phyloP scores from a whole-genome alignment of 306 rosid species.

The Pterocarpus santalinus region DNA sequence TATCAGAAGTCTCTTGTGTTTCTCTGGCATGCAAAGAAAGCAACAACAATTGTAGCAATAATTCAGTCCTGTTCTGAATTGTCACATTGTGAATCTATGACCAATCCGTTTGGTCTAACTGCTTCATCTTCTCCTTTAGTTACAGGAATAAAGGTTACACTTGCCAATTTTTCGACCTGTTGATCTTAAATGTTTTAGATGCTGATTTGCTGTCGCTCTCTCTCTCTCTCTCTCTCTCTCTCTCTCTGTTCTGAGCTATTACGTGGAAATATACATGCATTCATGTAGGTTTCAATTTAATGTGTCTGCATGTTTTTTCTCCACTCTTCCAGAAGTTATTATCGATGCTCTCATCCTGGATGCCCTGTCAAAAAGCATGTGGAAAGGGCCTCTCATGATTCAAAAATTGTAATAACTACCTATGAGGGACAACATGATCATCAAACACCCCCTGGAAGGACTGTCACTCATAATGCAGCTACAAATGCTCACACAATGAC shows the following conservation, averaged over 20 bases:
- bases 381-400: conserved; percentile 81
- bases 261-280: conserved; percentile 16
- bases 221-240: not conserved
- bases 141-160: not conserved
- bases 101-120: conserved; percentile 12
- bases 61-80: conserved; percentile 27
- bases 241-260: conserved; percentile 2
- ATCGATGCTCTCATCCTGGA: conserved; percentile 87
- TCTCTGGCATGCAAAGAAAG: not conserved
- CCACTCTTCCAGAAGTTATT: conserved; percentile 78
- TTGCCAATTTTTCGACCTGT: not conserved
- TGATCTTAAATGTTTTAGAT: conserved; percentile 26
- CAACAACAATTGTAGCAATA: not conserved
- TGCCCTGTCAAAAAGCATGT: conserved; percentile 92
- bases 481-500: conserved; percentile 46
- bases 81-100: conserved; percentile 9
- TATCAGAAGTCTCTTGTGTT: too few species aligned
- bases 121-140: conserved; percentile 23
- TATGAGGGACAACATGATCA: conserved; percentile 92
- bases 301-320: conserved; percentile 38
- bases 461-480: conserved; percentile 56
- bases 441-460: conserved; percentile 63
- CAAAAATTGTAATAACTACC: conserved; percentile 74
- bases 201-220: conserved; percentile 1
- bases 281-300: conserved; percentile 37